Evolutionary conservation across 192 early-diverging fungal species (phyloP).

Genomic region (Coemansia sp.): DNA sequence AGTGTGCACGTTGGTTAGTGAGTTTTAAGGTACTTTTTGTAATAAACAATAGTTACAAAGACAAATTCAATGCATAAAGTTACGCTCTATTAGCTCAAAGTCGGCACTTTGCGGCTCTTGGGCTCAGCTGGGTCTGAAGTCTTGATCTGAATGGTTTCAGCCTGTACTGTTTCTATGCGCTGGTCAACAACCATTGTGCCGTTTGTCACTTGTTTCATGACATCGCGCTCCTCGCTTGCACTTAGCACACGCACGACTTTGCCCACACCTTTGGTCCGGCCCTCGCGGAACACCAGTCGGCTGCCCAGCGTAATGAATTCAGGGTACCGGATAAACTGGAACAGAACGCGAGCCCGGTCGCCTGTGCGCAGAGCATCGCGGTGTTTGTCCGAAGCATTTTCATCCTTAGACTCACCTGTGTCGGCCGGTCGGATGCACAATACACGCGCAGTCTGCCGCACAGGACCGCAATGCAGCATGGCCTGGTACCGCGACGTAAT

Average conservation of each 20-base stretch:
- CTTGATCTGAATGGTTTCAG: not conserved
- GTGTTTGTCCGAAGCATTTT: slow-evolving; percentile 4
- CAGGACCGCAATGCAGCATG: slow-evolving; percentile 89
- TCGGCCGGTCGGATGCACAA: slow-evolving; percentile 49
- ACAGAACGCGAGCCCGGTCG: slow-evolving; percentile 75
- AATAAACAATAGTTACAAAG: too few relatives aligned
- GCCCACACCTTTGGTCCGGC: slow-evolving; percentile 88
- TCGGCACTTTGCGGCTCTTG: not conserved
- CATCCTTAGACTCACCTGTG: slow-evolving; percentile 29
- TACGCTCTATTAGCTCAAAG: not conserved
- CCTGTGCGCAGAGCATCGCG: slow-evolving; percentile 75
- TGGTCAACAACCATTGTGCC: not conserved
- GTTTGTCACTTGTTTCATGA: not conserved
- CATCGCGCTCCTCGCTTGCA: slow-evolving; percentile 21
- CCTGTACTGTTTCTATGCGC: not conserved
- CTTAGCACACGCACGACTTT: slow-evolving; percentile 63
- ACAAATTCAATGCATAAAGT: too few relatives aligned
- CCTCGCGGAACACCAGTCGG: slow-evolving; percentile 73
- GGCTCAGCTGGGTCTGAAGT: not conserved
- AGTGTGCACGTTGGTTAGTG: slow-evolving; percentile 32
- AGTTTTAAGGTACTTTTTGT: slow-evolving; percentile 1
- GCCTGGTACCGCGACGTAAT: slow-evolving; percentile 90
- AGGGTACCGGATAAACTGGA: slow-evolving; percentile 79
- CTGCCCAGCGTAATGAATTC: slow-evolving; percentile 63
- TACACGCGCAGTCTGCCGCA: slow-evolving; percentile 84